These are phyloP conservation scores for Aethionema arabicum DNA, from an alignment of 345 rosid genomes.

Conservation along the genomic window DNA sequence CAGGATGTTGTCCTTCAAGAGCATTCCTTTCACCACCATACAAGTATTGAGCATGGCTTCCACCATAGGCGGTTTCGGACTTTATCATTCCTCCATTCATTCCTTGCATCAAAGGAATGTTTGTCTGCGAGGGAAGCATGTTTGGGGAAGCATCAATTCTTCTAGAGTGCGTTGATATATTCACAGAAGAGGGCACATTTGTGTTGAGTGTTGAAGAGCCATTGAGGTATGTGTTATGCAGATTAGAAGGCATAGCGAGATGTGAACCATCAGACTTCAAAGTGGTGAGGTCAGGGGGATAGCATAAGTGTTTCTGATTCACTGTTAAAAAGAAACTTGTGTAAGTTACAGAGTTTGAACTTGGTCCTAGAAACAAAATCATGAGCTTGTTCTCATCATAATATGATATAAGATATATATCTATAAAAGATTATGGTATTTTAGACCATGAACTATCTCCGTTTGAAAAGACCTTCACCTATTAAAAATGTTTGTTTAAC, in stretches of 20 bases:
- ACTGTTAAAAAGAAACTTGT: conserved; percentile 43
- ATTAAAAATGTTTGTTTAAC: no score
- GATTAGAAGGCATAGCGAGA: conserved; percentile 48
- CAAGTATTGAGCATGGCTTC: conserved; percentile 61
- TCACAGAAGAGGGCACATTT: conserved; percentile 59
- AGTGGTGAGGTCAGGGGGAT: conserved; percentile 54
- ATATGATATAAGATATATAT: no score
- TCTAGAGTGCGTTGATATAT: conserved; percentile 62
- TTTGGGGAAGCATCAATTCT: conserved; percentile 59
- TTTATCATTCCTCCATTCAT: conserved; percentile 81
- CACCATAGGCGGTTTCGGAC: conserved; percentile 70
- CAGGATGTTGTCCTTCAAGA: conserved; percentile 64
- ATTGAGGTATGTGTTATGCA: conserved; percentile 61
- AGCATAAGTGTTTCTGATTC: conserved; percentile 63
- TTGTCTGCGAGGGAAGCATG: conserved; percentile 71
- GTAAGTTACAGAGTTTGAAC: conserved; percentile 19
- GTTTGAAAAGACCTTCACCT: no score
- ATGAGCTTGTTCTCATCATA: not conserved
- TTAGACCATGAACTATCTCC: no score
- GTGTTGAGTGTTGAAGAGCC: conserved; percentile 63
- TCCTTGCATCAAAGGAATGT: conserved; percentile 71
- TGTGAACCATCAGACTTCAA: conserved; percentile 65
- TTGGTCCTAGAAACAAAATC: conserved; percentile 4
- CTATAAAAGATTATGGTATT: no score
- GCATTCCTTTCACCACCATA: conserved; percentile 69